Evolutionary conservation across 495 filamentous ascomycete species (phyloP), one percentile per base, ranked within the genome.

Genomic region (Penicillium waksmanii): DNA sequence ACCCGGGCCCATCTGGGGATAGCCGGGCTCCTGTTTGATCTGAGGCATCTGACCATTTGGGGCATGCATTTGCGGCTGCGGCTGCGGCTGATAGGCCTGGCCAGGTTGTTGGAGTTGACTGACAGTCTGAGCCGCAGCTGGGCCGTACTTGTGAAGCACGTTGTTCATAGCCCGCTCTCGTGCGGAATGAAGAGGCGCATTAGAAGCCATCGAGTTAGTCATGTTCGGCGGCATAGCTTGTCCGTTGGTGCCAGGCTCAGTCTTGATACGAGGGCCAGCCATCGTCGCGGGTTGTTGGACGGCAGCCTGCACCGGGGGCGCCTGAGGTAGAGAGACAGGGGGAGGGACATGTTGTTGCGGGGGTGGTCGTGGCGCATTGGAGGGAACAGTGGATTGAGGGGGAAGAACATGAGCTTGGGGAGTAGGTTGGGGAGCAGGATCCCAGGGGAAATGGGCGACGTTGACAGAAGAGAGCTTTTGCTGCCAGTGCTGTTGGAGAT

Each of bases 371-470:
- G 79, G 77, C 53, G 77, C 81, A 68, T 88, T 89, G 21, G 87
- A 88, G 27, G 85, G 86, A 6, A 88, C 80, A 11, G 85, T 84
- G 19, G 77, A 62, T 35, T 78, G 63, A 31, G 80, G 73, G 54
- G 75, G 75, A 38, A 74, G 74, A 18, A 72, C 69, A 51, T 79
- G 64, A 46, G 66, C 69, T 57, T 73, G 83, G 49, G 75, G 82
- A 53, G 60, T 42, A 42, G 76, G 71, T 60, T 78, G 79, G 13
- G 73, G 78, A 53, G 84, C 66, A 56, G 95, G 95, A 67, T 98
- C 96, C 96, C 96, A 99, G 21, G 96, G 96, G 75, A 97, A 98
- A 40, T 85, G 79, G 53, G 93, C 96, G 60, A 96, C 84, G 48
- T 88, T 83, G 49, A 92, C 83, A 63, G 86, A 84, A 0, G 94